Percentiles rank a stretch among this genome's conserved stretches.
phyloP scores from a whole-genome alignment of 1,284 basidiomycete species.

The Ceratobasidium sp. region DNA sequence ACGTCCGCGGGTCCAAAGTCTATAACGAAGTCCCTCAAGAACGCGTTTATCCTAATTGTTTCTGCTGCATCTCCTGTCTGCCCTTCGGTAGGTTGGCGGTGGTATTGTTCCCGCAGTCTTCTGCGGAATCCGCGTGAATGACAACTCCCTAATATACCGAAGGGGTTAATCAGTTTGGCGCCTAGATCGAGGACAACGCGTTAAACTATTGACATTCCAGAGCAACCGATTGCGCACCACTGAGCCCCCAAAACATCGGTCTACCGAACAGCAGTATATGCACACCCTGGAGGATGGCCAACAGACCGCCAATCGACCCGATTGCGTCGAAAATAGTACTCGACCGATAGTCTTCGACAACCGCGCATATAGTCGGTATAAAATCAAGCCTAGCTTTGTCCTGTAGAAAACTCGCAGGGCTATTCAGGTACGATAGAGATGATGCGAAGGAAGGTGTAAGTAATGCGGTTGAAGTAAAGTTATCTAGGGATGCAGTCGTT shows the following conservation, averaged over 20 bases:
- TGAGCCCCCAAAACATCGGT: slow-evolving; percentile 21
- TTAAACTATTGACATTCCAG: too few relatives aligned
- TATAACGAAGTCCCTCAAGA: slow-evolving; percentile 12
- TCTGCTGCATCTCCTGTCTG: background rate
- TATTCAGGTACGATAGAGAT: too few relatives aligned
- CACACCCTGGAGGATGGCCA: slow-evolving; percentile 9
- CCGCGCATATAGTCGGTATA: too few relatives aligned
- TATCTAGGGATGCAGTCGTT: too few relatives aligned
- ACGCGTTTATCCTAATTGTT: background rate
- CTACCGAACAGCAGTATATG: slow-evolving; percentile 16
- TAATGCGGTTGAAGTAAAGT: too few relatives aligned
- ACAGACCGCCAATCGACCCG: slow-evolving; percentile 10
- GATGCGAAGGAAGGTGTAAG: too few relatives aligned
- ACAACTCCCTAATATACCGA: slow-evolving; percentile 5
- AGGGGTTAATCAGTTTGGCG: slow-evolving; percentile 15
- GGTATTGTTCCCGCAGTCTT: background rate
- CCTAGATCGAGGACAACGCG: background rate
- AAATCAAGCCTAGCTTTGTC: too few relatives aligned
- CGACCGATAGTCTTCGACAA: slow-evolving; percentile 16
- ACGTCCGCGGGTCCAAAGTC: slow-evolving; percentile 27
- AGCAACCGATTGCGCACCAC: background rate
- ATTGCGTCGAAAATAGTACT: slow-evolving; percentile 14
- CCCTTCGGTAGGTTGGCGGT: background rate
- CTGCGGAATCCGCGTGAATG: background rate
- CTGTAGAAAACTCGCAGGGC: too few relatives aligned